Evolutionary conservation across 352 stramenopile species (phyloP).

Genomic region (Phytopythium delawarense): DNA sequence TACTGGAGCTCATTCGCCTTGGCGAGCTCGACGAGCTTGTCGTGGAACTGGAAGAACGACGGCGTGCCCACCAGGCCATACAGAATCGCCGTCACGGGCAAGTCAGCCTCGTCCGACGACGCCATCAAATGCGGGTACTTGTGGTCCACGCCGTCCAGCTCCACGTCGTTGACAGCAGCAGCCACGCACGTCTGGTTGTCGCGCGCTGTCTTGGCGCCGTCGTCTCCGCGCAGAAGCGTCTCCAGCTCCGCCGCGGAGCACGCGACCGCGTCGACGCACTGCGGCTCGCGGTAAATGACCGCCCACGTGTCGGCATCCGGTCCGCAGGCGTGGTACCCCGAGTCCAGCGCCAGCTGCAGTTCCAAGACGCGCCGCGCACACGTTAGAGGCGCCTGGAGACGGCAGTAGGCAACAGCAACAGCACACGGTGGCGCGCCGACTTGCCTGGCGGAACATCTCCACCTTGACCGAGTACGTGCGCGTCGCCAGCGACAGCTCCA

Average conservation of each 20-base stretch:
- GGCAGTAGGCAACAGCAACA: not conserved
- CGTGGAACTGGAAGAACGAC: slow-evolving; percentile 70
- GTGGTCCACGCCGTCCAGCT: slow-evolving; percentile 59
- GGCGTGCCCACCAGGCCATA: slow-evolving; percentile 76
- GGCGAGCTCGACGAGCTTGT: slow-evolving; percentile 49
- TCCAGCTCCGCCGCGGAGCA: slow-evolving; percentile 53
- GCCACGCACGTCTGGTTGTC: slow-evolving; percentile 45
- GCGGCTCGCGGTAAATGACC: slow-evolving; percentile 61
- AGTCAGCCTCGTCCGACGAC: slow-evolving; percentile 6
- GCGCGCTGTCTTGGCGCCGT: slow-evolving; percentile 11
- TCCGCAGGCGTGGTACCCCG: slow-evolving; percentile 49
- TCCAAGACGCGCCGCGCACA: not conserved
- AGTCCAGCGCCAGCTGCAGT: slow-evolving; percentile 63
- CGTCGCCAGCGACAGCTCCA: slow-evolving; percentile 74
- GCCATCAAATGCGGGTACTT: slow-evolving; percentile 48
- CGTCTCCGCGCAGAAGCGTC: slow-evolving; percentile 20
- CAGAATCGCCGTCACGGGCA: slow-evolving; percentile 58
- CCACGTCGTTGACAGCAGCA: slow-evolving; percentile 62
- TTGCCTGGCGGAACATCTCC: slow-evolving; percentile 76
- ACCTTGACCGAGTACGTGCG: slow-evolving; percentile 78
- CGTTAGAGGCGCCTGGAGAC: not conserved
- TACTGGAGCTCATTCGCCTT: slow-evolving; percentile 65
- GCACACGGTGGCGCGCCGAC: not conserved
- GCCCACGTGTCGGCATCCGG: slow-evolving; percentile 54
- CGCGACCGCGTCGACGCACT: slow-evolving; percentile 59